Evolutionary conservation across 2,329 filamentous ascomycete species (phyloP).

Genomic region (Rosellinia necatrix): DNA sequence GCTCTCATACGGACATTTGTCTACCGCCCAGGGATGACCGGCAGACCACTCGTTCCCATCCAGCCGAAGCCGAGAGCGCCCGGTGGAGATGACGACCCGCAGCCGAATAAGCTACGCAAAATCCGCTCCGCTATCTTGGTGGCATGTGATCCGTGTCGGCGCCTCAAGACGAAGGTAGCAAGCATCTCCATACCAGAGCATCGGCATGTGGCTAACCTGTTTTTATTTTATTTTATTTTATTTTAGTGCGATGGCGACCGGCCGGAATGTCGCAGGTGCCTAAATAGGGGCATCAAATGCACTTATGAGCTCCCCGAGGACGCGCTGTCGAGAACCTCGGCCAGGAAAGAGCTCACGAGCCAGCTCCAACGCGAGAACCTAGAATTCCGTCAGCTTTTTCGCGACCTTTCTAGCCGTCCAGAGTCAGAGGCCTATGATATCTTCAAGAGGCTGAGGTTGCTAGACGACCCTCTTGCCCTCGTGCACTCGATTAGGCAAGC

Average conservation of each 20-base stretch:
- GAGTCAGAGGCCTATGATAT: constrained; percentile 14
- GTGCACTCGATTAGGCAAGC: constrained; percentile 17
- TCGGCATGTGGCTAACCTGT: background rate
- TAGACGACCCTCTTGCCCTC: constrained; percentile 16
- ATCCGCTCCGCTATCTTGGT: constrained; percentile 5
- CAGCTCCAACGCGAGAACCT: constrained; percentile 6
- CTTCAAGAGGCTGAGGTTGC: constrained; percentile 6
- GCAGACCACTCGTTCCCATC: constrained; percentile 10
- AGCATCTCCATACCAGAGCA: no score
- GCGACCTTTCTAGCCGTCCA: constrained; percentile 9
- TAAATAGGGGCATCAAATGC: constrained; percentile 10
- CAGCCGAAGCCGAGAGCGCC: constrained; percentile 12
- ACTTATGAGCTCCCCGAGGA: constrained; percentile 21
- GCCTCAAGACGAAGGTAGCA: constrained; percentile 19
- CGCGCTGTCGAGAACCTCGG: constrained; percentile 10
- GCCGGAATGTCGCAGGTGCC: constrained; percentile 17
- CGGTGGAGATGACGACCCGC: background rate
- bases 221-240: no score
- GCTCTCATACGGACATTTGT: background rate
- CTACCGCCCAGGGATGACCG: background rate
- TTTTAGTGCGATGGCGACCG: constrained; percentile 23
- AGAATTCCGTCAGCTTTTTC: constrained; percentile 18
- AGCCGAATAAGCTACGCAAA: background rate
- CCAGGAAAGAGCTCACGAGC: constrained; percentile 12
- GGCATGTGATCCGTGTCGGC: constrained; percentile 25